Conservation (phyloP, 2,329 filamentous ascomycete genomes). For the Delphinella strobiligena region DNA sequence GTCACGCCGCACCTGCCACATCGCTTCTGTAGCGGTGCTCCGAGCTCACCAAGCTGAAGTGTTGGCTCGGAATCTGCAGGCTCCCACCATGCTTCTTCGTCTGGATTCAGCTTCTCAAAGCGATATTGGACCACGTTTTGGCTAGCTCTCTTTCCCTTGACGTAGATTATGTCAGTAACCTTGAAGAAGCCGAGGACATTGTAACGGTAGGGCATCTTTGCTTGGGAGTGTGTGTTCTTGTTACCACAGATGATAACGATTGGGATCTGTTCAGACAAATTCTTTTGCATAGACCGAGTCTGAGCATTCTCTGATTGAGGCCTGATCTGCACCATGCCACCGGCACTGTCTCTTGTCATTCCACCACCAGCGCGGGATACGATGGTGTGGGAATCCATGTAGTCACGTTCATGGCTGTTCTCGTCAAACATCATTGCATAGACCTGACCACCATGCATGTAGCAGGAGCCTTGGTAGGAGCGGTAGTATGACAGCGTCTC, state of each 20-base stretch:
- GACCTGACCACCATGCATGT: slow-evolving; percentile 38
- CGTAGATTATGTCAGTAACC: slow-evolving; percentile 33
- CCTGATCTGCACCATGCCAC: slow-evolving; percentile 33
- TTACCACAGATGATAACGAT: slow-evolving; percentile 41
- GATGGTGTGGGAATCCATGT: slow-evolving; percentile 48
- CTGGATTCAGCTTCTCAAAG: slow-evolving; percentile 50
- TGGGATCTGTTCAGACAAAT: slow-evolving; percentile 34
- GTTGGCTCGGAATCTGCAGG: slow-evolving; percentile 1
- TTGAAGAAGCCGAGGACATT: slow-evolving; percentile 59
- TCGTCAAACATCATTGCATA: slow-evolving; percentile 49
- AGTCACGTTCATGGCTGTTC: slow-evolving; percentile 41
- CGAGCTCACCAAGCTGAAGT: slow-evolving; percentile 4
- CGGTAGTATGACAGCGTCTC: slow-evolving; percentile 53
- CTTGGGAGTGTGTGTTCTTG: slow-evolving; percentile 36
- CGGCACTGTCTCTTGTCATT: slow-evolving; percentile 33
- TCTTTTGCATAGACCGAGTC: slow-evolving; percentile 33
- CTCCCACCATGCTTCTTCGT: slow-evolving; percentile 27
- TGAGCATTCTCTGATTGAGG: slow-evolving; percentile 32
- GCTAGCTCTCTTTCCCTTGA: slow-evolving; percentile 13
- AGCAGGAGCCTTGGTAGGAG: slow-evolving; percentile 47
- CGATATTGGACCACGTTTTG: slow-evolving; percentile 43
- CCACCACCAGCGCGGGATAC: slow-evolving; percentile 52
- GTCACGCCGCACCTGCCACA: slow-evolving; percentile 19
- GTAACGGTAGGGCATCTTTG: slow-evolving; percentile 45
- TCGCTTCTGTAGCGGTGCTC: slow-evolving; percentile 20